Percentiles rank a stretch among this genome's conserved stretches.
These are phyloP conservation scores for Escallonia herrerae DNA, from an alignment of 129 eudicot species.

Conservation along the genomic window DNA sequence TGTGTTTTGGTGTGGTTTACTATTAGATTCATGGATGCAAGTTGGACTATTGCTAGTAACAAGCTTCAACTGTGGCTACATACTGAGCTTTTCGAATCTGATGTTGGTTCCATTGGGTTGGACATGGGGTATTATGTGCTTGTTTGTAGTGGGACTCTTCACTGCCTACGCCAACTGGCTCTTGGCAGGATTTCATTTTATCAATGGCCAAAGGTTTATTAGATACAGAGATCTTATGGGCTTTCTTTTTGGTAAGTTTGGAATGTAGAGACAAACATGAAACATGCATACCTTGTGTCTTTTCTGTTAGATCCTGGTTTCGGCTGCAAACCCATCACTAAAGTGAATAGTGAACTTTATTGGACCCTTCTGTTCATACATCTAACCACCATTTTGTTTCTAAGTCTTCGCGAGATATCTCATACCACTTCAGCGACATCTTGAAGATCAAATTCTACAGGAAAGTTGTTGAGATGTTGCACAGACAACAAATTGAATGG, in stretches of 20 bases:
- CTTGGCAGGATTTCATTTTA: conserved; percentile 42
- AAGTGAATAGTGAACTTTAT: too few species aligned
- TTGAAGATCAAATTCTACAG: too few species aligned
- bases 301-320: too few species aligned
- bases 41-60: conserved; percentile 40
- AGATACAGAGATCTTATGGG: conserved; percentile 56
- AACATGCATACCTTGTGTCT: not conserved
- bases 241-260: conserved; percentile 34
- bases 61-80: conserved; percentile 54
- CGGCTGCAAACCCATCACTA: too few species aligned
- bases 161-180: conserved; percentile 52
- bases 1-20: too few species aligned
- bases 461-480: too few species aligned
- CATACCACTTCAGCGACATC: too few species aligned
- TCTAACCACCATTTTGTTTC: too few species aligned
- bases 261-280: not conserved
- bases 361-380: too few species aligned
- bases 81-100: conserved; percentile 47
- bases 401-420: too few species aligned
- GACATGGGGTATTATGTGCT: conserved; percentile 39
- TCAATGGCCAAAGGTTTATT: conserved; percentile 47
- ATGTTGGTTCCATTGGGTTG: conserved; percentile 63
- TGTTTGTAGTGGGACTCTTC: conserved; percentile 28
- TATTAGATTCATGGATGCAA: conserved; percentile 52
- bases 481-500: not conserved